A percentile compares a stretch with the other conserved stretches of the same genome.
Conservation (phyloP, 495 filamentous ascomycete species). For the Penicillium riverlandense region DNA sequence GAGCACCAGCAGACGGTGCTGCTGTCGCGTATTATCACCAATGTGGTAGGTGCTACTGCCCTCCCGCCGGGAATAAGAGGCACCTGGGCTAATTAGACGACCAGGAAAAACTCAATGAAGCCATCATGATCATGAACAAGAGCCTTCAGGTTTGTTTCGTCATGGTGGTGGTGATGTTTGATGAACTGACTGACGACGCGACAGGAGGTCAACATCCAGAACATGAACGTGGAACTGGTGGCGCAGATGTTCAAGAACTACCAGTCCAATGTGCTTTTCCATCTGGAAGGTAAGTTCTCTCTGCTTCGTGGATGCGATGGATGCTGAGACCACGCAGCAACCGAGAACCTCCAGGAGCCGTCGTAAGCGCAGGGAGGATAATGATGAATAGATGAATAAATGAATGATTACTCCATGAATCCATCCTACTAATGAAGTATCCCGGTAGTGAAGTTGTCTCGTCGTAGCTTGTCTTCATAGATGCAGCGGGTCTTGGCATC, state of each 20-base stretch:
- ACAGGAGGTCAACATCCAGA: conserved; percentile 94
- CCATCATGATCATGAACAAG: conserved; percentile 86
- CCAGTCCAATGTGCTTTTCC: conserved; percentile 94
- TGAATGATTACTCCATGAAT: not conserved
- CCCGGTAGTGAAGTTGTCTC: too few species aligned
- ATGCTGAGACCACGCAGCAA: conserved; percentile 44
- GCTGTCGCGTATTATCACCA: conserved; percentile 91
- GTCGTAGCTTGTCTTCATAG: too few species aligned
- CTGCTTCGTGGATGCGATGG: not conserved
- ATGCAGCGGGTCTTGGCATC: too few species aligned
- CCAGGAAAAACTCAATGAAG: conserved; percentile 96
- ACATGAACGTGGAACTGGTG: conserved; percentile 96
- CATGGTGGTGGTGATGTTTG: too few species aligned
- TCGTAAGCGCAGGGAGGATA: conserved; percentile 33
- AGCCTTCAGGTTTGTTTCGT: conserved; percentile 61
- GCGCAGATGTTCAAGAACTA: conserved; percentile 99
- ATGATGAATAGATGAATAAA: conserved; percentile 2
- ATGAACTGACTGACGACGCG: not conserved
- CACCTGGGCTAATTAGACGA: not conserved
- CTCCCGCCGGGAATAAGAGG: not conserved
- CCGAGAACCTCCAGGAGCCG: conserved; percentile 78
- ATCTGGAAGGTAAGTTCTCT: conserved; percentile 72
- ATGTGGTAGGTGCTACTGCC: conserved; percentile 58
- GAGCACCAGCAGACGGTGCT: conserved; percentile 94
- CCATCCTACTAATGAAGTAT: too few species aligned